Evolutionary conservation across 176 grass and related monocot genomes (phyloP).

Genomic region (Pontederia paniculata): DNA sequence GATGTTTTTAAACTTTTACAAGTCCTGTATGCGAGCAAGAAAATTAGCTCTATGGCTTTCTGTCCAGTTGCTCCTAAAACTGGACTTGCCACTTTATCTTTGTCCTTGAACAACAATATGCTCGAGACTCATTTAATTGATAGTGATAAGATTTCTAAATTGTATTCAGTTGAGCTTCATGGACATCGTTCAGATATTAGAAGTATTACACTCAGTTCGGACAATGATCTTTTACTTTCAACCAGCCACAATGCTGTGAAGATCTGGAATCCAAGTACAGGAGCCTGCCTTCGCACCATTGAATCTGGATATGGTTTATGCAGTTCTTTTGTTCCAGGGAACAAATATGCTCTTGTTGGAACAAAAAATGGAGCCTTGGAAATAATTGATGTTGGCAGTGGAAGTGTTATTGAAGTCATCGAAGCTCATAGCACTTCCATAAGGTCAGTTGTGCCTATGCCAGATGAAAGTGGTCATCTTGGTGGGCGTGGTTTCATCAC

Average conservation of each 20-base stretch:
- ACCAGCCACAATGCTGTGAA: slow-evolving; percentile 88
- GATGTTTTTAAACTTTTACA: slow-evolving; percentile 85
- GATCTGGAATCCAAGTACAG: slow-evolving; percentile 92
- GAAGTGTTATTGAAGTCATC: slow-evolving; percentile 52
- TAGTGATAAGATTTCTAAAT: slow-evolving; percentile 48
- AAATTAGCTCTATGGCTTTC: slow-evolving; percentile 75
- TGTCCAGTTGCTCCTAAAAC: slow-evolving; percentile 55
- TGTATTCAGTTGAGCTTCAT: slow-evolving; percentile 78
- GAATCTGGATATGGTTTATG: slow-evolving; percentile 90
- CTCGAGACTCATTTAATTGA: slow-evolving; percentile 69
- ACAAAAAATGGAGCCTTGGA: slow-evolving; percentile 76
- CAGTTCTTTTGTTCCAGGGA: slow-evolving; percentile 76
- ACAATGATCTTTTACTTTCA: slow-evolving; percentile 78
- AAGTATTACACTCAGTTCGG: slow-evolving; percentile 69
- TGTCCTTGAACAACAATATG: slow-evolving; percentile 86
- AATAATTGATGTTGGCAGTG: slow-evolving; percentile 91
- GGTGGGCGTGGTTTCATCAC: slow-evolving; percentile 67
- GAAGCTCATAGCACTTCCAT: slow-evolving; percentile 83
- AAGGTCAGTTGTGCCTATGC: slow-evolving; percentile 65
- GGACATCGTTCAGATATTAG: slow-evolving; percentile 81
- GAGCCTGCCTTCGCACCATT: slow-evolving; percentile 76
- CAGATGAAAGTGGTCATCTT: slow-evolving; percentile 49
- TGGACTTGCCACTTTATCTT: slow-evolving; percentile 49
- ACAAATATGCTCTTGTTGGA: slow-evolving; percentile 74
- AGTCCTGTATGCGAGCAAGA: slow-evolving; percentile 58